Conservation (phyloP, 805 yeast species). For the Tetrapisispora phaffii region DNA sequence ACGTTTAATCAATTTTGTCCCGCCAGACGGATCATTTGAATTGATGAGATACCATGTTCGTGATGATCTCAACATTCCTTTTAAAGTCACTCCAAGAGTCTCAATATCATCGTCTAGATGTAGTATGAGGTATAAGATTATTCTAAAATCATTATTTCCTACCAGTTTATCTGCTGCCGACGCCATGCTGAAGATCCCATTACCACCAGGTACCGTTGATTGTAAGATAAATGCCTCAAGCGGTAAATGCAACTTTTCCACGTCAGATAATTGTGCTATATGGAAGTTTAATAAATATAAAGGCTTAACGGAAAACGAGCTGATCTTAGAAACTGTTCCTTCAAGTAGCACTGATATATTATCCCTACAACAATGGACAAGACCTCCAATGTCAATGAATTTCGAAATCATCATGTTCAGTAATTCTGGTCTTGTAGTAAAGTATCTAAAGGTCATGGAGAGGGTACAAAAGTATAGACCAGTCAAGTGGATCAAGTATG, state of each 20-base stretch:
- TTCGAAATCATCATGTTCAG: constrained; percentile 69
- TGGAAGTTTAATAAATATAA: constrained; percentile 65
- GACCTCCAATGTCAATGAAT: constrained; percentile 64
- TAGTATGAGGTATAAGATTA: constrained; percentile 46
- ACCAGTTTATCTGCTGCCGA: constrained; percentile 51
- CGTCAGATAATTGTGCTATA: constrained; percentile 51
- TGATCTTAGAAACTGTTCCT: constrained; percentile 46
- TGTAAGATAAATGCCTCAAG: constrained; percentile 37
- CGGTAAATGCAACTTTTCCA: constrained; percentile 61
- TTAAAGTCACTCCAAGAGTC: constrained; percentile 50
- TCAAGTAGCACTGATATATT: constrained; percentile 18
- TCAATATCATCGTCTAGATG: constrained; percentile 34
- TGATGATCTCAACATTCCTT: constrained; percentile 59
- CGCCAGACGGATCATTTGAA: constrained; percentile 84
- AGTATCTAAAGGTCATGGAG: constrained; percentile 58
- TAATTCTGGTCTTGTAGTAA: constrained; percentile 64
- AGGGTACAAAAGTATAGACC: constrained; percentile 48
- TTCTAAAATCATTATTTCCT: constrained; percentile 53
- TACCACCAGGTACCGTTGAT: constrained; percentile 51
- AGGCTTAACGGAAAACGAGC: constrained; percentile 55
- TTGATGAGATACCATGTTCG: constrained; percentile 62
- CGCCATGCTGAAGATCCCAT: constrained; percentile 56
- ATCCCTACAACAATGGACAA: constrained; percentile 42
- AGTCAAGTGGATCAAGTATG: constrained; percentile 81
- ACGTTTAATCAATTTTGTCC: constrained; percentile 58